Evolutionary conservation across 768 basidiomycete species (phyloP), one percentile per base, ranked within the genome.

Genomic region (Lentinula boryana): DNA sequence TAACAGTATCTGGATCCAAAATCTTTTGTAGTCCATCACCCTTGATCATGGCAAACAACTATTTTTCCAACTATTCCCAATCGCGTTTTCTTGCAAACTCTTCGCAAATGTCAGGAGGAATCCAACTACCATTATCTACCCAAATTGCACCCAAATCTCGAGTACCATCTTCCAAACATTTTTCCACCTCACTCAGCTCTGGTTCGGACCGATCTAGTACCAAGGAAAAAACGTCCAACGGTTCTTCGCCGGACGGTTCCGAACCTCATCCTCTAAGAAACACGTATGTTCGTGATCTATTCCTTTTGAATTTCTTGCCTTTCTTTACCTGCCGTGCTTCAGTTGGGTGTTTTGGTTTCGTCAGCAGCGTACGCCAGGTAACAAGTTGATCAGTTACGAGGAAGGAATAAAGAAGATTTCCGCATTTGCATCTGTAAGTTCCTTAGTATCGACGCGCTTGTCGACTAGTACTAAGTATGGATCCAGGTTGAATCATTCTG

Each of bases 261-360:
- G 68, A 64, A 40, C 72, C 75, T 43, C 90, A 91, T 74, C 90
- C 90, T 58, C 79, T 93, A 65, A 79, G 87, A 81, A 88, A 88
- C 79, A 92, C 91, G 90, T 92, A 89, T 86, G 89, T 89, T 86
- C 83, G 81, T 85, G 78, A 66, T 60, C 58, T 21, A 53, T 59
- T 52, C 55, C 61, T 63, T 60, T 63, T 56, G 63, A 65, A 56
- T 63, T 67, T 49, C 63, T 57, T 44, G 43, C 67, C 60, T 49
- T 54, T 62, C 54, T 70, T 64, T 41, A 56, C 54, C 54, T 41
- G 35, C 8, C 12, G 16, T 41, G 21, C 64, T 64, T 46, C 69
- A 93, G 91, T 61, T 95, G 93, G 93, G 82, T 92, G 5, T 93
- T 93, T 70, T 95, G 89, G 89, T 95, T 93, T 76, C 84, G 91